Evolutionary conservation across 2,329 filamentous ascomycete species (phyloP), one percentile per base, ranked within the genome.

Genomic region (Conoideocrella luteorostrata): DNA sequence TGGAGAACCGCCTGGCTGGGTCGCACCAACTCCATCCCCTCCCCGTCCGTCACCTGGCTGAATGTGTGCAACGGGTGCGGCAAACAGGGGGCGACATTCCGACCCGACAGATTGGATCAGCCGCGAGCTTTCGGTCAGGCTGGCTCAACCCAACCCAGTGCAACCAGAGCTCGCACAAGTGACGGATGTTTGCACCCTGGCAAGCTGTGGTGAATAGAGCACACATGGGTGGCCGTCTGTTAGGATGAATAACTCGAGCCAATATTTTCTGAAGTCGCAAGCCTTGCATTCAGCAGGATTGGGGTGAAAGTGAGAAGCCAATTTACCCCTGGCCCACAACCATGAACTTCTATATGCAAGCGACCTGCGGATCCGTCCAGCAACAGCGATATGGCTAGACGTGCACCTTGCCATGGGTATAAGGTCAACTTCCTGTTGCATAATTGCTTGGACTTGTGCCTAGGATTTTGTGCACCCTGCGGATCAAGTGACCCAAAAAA

Each of bases 41-140:
- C 7, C 20, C 34, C 36, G 15, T 15, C 20, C 10, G 18, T 39
- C 33, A 28, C 30, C 24, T 39, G 43, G 35, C 24, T 33, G 37
- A 38, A 42, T 18, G 39, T n/a, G 46, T 37, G 39, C 34, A 24
- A 46, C 36, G 32, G 28, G 15, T 34, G 29, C 17, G 38, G 10
- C 30, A 22, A 40, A 41, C 40, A 34, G 18, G 42, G 32, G 43
- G 20, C 18, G 11, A n/a, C 18, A n/a, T 38, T 26, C n/a, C 42
- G 43, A 45, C 46, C 46, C 46, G 46, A 43, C 43, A 48, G 43
- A 35, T 26, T 48, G 46, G 46, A 26, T 48, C 46, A 33, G 43
- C 43, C 43, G 29, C 39, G 40, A 42, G 34, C 32, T 35, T 45
- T 45, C 46, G 38, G 37, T 43, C 33, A 47, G 41, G 42, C 41